Percentiles rank a stretch among this genome's conserved stretches.
phyloP scores from a whole-genome alignment of 2,329 filamentous ascomycete genomes.

The Exophiala spinifera region DNA sequence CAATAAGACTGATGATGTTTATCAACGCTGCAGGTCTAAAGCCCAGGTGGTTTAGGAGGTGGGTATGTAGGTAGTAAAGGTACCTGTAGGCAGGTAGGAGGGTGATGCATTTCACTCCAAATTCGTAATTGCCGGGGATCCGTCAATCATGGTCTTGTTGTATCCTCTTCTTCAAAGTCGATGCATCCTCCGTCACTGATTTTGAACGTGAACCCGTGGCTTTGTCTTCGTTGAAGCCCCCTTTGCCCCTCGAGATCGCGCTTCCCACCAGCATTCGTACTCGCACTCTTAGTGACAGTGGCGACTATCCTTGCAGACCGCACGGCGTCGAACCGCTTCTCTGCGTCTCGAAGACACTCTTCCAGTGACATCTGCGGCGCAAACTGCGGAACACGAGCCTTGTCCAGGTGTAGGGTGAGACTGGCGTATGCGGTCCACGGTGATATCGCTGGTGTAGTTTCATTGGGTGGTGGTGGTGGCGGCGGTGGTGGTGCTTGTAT shows the following conservation, averaged over 20 bases:
- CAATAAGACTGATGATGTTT: no score
- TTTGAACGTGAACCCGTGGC: neutral
- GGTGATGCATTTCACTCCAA: no score
- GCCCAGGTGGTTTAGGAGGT: no score
- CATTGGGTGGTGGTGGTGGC: no score
- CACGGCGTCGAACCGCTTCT: slow-evolving; percentile 37
- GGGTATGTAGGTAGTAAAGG: no score
- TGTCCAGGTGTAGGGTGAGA: slow-evolving; percentile 38
- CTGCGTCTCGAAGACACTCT: slow-evolving; percentile 36
- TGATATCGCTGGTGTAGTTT: slow-evolving; percentile 2
- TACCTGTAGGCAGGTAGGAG: no score
- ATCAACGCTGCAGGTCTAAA: no score
- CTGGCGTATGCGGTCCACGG: slow-evolving; percentile 41
- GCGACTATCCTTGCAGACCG: slow-evolving; percentile 9
- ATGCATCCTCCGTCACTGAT: slow-evolving; percentile 8
- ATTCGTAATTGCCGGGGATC: no score
- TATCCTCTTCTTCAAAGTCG: slow-evolving; percentile 7
- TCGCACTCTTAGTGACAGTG: slow-evolving; percentile 3
- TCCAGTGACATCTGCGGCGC: slow-evolving; percentile 33
- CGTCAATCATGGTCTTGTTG: no score
- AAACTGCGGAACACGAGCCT: slow-evolving; percentile 38
- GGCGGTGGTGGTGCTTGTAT: neutral
- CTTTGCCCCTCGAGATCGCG: no score
- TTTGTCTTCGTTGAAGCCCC: no score
- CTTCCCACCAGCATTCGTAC: no score